Conservation (phyloP, 148 eudicot species). For the Hydrangea macrophylla region DNA sequence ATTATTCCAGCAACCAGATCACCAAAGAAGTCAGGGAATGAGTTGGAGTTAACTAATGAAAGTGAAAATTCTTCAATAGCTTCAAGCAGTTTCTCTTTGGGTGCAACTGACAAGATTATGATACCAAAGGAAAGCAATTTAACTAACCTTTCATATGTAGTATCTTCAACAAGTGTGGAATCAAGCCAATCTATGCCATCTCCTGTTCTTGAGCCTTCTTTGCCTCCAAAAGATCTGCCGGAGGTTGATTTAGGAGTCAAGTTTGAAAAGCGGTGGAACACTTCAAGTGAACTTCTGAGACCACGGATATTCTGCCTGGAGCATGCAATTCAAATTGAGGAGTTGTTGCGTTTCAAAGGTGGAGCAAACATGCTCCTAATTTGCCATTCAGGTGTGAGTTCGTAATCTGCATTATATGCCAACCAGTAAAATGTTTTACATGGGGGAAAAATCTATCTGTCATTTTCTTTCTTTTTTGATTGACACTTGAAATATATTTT, state of each 20-base stretch:
- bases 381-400: conserved; percentile 83
- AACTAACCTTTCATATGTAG: conserved; percentile 11
- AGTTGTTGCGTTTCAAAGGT: conserved; percentile 65
- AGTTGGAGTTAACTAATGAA: not conserved
- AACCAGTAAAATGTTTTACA: too few species aligned
- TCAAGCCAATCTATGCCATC: not conserved
- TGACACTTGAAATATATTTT: too few species aligned
- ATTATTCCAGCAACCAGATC: not conserved
- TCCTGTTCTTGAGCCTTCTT: conserved; percentile 10
- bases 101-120: not conserved
- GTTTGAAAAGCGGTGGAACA: conserved; percentile 43
- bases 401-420: too few species aligned
- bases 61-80: not conserved
- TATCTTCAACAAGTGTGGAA: conserved; percentile 11
- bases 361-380: conserved; percentile 83
- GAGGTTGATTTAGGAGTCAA: conserved; percentile 24
- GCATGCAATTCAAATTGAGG: conserved; percentile 77
- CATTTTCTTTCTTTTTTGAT: too few species aligned
- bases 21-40: not conserved
- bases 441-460: too few species aligned
- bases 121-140: conserved; percentile 9
- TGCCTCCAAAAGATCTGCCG: conserved; percentile 12
- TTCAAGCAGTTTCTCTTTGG: not conserved
- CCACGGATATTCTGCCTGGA: conserved; percentile 91
- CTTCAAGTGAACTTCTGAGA: conserved; percentile 42